Conservation (phyloP, 2,329 filamentous ascomycete genomes). For the Fusarium foetens region DNA sequence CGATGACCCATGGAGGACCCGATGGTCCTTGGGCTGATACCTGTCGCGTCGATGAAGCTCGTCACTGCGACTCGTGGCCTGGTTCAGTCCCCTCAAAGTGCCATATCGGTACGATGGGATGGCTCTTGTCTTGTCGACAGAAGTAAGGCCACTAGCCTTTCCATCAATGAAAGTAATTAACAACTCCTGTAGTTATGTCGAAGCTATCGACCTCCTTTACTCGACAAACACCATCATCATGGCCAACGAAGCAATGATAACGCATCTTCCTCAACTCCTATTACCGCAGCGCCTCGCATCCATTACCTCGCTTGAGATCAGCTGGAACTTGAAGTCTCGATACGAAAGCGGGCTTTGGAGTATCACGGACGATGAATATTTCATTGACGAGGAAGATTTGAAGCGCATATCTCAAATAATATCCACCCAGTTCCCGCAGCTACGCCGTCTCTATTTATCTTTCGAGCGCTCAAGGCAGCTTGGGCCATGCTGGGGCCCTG, state of each 20-base stretch:
- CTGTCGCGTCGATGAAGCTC: not conserved
- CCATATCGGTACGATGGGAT: not conserved
- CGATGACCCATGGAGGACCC: not conserved
- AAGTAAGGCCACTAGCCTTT: not conserved
- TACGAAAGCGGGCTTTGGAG: fast-evolving
- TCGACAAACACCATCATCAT: not conserved
- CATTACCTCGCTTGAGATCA: not conserved
- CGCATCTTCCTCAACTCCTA: not conserved
- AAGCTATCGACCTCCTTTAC: not conserved
- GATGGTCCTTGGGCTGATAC: not conserved
- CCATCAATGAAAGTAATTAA: not conserved
- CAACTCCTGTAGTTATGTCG: not conserved
- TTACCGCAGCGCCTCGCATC: not conserved
- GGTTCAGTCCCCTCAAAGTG: not conserved
- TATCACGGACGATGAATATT: not conserved
- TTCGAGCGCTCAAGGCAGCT: fast-evolving
- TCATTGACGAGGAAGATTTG: not conserved
- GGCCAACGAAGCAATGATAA: not conserved
- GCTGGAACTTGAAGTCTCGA: not conserved
- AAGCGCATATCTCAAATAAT: fast-evolving
- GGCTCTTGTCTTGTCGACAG: not conserved
- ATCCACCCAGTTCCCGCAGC: not conserved
- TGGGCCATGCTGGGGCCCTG: not conserved
- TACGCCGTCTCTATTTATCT: not conserved
- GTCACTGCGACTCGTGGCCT: not conserved